phyloP scores from a whole-genome alignment of 306 rosid species.

The Delonix regia region DNA sequence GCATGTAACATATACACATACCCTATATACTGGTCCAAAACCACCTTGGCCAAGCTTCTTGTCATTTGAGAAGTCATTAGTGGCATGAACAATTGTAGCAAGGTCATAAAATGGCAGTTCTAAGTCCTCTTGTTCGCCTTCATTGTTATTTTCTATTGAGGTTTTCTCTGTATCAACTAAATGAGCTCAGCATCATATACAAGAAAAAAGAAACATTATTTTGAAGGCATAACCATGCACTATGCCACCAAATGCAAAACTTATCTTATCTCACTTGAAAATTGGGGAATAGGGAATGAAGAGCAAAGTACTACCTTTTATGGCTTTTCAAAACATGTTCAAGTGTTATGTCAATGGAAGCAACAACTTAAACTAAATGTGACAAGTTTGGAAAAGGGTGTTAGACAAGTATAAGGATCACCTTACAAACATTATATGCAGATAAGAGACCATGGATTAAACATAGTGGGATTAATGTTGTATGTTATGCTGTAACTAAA shows the following conservation, averaged over 20 bases:
- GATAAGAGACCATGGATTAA: not conserved
- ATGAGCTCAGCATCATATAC: no score
- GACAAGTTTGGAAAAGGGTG: no score
- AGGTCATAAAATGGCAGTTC: conserved; percentile 47
- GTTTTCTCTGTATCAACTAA: no score
- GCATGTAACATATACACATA: not conserved
- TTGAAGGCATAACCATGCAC: no score
- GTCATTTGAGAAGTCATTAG: conserved; percentile 43
- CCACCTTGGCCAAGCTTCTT: conserved; percentile 53
- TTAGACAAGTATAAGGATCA: not conserved
- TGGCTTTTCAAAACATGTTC: no score
- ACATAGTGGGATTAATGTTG: not conserved
- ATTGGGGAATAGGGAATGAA: no score
- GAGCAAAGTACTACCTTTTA: no score
- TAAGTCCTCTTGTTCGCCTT: conserved; percentile 45
- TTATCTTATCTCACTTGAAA: no score
- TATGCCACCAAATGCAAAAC: no score
- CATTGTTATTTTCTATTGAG: not conserved
- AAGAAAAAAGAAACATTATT: not conserved
- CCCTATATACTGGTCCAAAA: conserved; percentile 55
- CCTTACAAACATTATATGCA: no score
- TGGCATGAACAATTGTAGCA: conserved; percentile 42
- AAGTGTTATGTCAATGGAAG: no score
- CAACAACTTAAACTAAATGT: no score
- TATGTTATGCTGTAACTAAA: not conserved